These are phyloP conservation scores for Candida argentea DNA, from an alignment of 805 yeast genomes.

Conservation along the genomic window DNA sequence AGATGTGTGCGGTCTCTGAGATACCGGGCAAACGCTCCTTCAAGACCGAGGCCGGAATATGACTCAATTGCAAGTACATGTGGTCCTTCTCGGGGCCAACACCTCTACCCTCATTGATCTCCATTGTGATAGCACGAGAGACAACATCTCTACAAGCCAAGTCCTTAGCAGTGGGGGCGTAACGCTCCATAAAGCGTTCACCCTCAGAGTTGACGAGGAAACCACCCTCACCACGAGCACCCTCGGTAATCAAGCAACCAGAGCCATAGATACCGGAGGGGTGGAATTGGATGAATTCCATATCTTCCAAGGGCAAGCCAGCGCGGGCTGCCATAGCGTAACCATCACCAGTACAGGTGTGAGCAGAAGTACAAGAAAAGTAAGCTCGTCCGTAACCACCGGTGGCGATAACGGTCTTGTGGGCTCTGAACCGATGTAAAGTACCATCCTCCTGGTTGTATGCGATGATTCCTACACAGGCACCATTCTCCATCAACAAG, in stretches of 20 bases:
- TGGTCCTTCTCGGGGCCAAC: slow-evolving; percentile 95
- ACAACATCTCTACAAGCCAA: slow-evolving; percentile 98
- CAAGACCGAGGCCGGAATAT: slow-evolving; percentile 83
- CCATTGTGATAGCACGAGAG: slow-evolving; percentile 96
- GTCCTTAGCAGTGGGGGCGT: slow-evolving; percentile 98
- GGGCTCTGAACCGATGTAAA: slow-evolving; percentile 93
- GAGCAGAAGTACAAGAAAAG: slow-evolving; percentile 98
- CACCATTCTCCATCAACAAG: slow-evolving; percentile 88
- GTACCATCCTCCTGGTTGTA: slow-evolving; percentile 99
- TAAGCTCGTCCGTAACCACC: slow-evolving; percentile 99
- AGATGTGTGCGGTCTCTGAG: slow-evolving; percentile 95
- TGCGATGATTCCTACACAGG: slow-evolving; percentile 93
- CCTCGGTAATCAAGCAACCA: slow-evolving; percentile 97
- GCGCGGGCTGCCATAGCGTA: slow-evolving; percentile 97
- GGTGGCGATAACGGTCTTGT: slow-evolving; percentile 92
- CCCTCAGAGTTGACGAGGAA: slow-evolving; percentile 93
- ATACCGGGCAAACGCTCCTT: slow-evolving; percentile 98
- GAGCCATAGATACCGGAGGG: slow-evolving; percentile 99
- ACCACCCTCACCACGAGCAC: slow-evolving; percentile 99
- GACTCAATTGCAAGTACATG: slow-evolving; percentile 88
- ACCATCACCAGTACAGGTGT: slow-evolving; percentile 99
- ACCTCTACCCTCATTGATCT: slow-evolving; percentile 98
- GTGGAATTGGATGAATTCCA: slow-evolving; percentile 97
- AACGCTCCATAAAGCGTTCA: slow-evolving; percentile 99
- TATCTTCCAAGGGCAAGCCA: slow-evolving; percentile 93